Evolutionary conservation across 2,329 filamentous ascomycete genomes (phyloP), one percentile per base, ranked within the genome.

Genomic region (Ceratocystis albifundus): DNA sequence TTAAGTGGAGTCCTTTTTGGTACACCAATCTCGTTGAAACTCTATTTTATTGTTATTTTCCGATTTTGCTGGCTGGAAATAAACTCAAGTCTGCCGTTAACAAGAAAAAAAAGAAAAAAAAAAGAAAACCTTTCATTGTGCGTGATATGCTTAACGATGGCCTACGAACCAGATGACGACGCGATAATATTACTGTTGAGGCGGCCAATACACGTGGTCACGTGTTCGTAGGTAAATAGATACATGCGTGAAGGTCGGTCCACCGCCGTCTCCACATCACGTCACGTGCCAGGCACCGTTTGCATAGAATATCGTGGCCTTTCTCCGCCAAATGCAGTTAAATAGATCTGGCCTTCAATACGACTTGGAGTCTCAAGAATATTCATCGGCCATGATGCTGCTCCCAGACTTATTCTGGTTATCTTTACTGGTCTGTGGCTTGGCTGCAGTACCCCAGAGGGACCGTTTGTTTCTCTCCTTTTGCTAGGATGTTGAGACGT

Each of bases 401-500:
- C 48, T 53, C 22, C 48, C 48, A 53, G 48, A 53, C 48, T 2
- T 25, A 17, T 10, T 53, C 7, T 28, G 20, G 48, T 22, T 7
- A 25, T 28, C 8, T 25, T 25, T 28, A 15, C 3, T 3, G 36
- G 36, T 41, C 36, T 53, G 48, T 20, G n/a, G 48, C 48, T 28
- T 25, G 48, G 22, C 22, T 28, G 25, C 20, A 28, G 48, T 25
- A 53, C 48, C 20, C 46, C 17, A 48, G 50, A 20, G 53, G 55
- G 55, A 10, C 20, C 22, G 15, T 32, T 59, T 59, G 55, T 36
- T 36, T 36, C 55, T 36, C 48, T 30, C 25, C 28, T 53, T 30
- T 8, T 36, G 55, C 55, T 36, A n/a, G 55, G 55, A 20, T 59
- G 55, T 32, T 59, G 55, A 59, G 55, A 59, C 55, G 28, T 20